A percentile compares a stretch with the other conserved stretches of the same genome.
phyloP scores from a whole-genome alignment of 1,139 yeast genomes.

The Geotrichum cucujoidarum region DNA sequence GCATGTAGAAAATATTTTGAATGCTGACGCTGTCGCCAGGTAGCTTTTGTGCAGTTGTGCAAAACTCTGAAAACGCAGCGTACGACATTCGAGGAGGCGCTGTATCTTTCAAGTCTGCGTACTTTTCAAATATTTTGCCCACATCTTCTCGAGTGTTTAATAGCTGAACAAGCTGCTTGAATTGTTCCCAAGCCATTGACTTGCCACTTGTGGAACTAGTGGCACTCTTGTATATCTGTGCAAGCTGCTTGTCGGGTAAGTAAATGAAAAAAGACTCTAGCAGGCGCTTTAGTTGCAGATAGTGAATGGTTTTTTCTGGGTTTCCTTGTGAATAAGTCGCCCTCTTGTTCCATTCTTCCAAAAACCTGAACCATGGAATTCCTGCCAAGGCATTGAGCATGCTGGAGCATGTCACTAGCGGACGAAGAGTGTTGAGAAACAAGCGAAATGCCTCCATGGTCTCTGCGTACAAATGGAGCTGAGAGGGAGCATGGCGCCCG shows the following conservation, averaged over 20 bases:
- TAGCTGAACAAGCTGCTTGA: constrained; percentile 61
- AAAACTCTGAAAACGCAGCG: constrained; percentile 45
- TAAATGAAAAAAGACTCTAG: constrained; percentile 67
- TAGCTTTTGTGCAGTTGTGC: constrained; percentile 45
- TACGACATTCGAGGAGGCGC: constrained; percentile 32
- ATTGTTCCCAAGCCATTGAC: constrained; percentile 59
- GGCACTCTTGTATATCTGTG: constrained; percentile 35
- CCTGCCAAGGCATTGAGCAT: constrained; percentile 52
- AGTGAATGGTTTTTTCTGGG: constrained; percentile 47
- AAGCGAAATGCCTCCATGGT: constrained; percentile 55
- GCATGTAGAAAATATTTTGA: constrained; percentile 8
- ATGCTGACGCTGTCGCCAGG: constrained; percentile 1
- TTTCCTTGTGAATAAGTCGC: constrained; percentile 33
- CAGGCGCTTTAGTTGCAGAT: constrained; percentile 62
- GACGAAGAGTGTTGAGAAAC: constrained; percentile 46
- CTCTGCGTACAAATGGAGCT: constrained; percentile 71
- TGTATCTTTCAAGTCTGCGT: constrained; percentile 18
- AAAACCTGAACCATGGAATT: constrained; percentile 51
- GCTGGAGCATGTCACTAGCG: constrained; percentile 46
- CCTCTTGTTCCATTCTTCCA: constrained; percentile 53
- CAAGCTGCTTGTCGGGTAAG: constrained; percentile 45
- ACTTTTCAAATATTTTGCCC: constrained; percentile 38
- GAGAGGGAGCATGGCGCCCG: constrained; percentile 46
- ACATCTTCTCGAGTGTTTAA: constrained; percentile 51
- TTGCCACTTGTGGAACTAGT: constrained; percentile 45